A percentile compares a stretch with the other conserved stretches of the same genome.
These are phyloP conservation scores for Dendrostoma leiphaemia DNA, from an alignment of 2,329 filamentous ascomycete genomes.

Conservation along the genomic window DNA sequence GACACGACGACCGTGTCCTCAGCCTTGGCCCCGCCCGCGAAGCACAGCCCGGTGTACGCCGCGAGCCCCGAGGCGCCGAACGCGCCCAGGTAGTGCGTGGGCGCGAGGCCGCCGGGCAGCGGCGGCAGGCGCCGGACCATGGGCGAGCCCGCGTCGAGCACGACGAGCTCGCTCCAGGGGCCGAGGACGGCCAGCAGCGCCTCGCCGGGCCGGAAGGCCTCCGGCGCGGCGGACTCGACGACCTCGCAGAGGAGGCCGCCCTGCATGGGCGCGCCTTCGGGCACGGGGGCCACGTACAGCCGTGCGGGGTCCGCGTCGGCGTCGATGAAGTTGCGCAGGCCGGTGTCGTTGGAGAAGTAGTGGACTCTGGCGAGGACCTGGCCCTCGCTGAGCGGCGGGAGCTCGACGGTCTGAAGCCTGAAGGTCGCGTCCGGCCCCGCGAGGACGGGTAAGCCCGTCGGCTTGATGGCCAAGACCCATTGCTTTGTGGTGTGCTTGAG, in stretches of 20 bases:
- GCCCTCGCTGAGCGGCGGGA: conserved; percentile 24
- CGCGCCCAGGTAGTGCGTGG: conserved; percentile 28
- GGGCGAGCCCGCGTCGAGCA: conserved; percentile 19
- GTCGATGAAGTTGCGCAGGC: conserved; percentile 28
- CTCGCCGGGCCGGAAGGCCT: conserved; percentile 22
- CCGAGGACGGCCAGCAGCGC: conserved; percentile 27
- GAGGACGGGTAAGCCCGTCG: conserved; percentile 24
- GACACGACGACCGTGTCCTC: conserved; percentile 43
- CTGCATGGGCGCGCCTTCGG: conserved; percentile 26
- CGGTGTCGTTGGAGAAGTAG: conserved; percentile 31
- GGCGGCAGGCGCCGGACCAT: conserved; percentile 21
- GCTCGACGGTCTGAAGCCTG: conserved; percentile 24
- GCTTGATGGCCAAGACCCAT: conserved; percentile 28
- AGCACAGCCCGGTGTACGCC: conserved; percentile 41
- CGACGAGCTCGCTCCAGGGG: conserved; percentile 26
- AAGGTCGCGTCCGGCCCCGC: conserved; percentile 28
- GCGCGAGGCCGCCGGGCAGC: conserved; percentile 22
- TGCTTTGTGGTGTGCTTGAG: conserved; percentile 24
- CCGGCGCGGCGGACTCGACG: conserved; percentile 24
- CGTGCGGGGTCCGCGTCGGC: conserved; percentile 25
- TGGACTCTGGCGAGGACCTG: conserved; percentile 25
- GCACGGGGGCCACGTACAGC: conserved; percentile 26
- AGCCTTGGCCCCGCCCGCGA: conserved; percentile 31
- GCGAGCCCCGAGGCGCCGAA: conserved; percentile 36
- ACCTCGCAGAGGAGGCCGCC: conserved; percentile 28